Base-by-base conservation (phyloP, 1,284 basidiomycete species). In the Cryptococcus sp. region DNA sequence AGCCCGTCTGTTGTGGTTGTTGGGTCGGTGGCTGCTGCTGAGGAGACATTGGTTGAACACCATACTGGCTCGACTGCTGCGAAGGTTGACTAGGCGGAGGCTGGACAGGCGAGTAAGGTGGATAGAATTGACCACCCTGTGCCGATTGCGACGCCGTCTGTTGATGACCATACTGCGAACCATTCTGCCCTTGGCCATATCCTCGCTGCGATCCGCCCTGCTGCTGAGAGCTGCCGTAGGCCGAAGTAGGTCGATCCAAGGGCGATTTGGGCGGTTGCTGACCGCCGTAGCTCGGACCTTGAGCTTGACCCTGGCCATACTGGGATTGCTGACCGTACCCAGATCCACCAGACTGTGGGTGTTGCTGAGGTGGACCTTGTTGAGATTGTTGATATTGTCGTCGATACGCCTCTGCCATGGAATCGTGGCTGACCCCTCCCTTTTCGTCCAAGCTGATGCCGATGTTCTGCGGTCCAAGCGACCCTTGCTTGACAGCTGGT, bases 391-490 rank as follows among this genome's bases (percentile, higher is more conserved):
- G 60, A 53, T 70, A 65, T 49, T 71, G 66, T 14, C 66, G 44
- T 26, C 71, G 60, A 56, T 77, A 78, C 38, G 74, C 69, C 39
- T 78, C 76, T 0, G 87, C 86, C 82, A 91, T 84, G 42, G 82
- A 79, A 72, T 93, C 88, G 57, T 85, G 81, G 21, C 83, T 77
- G 10, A 92, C 87, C 14, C 82, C 80, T 7, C 89, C 89, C 47
- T 74, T 80, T 2, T 84, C 82, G 63, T 88, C 87, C 16, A 92
- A 75, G 10, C 81, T 77, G 55, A 93, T 91, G 1, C 89, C 88
- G 25, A 87, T 53, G 28, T 75, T 76, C 43, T 66, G 56, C 47
- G 73, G 50, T 48, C 73, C 57, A 50, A 72, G 43, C 50, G 65
- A 45, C 43, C 62, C 54, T 21, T 58, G 53, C 22, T 46, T 37